A percentile compares a stretch with the other conserved stretches of the same genome.
Evolutionary conservation across 805 yeast species (phyloP).

Genomic region (Kazachstania kunashirensis): DNA sequence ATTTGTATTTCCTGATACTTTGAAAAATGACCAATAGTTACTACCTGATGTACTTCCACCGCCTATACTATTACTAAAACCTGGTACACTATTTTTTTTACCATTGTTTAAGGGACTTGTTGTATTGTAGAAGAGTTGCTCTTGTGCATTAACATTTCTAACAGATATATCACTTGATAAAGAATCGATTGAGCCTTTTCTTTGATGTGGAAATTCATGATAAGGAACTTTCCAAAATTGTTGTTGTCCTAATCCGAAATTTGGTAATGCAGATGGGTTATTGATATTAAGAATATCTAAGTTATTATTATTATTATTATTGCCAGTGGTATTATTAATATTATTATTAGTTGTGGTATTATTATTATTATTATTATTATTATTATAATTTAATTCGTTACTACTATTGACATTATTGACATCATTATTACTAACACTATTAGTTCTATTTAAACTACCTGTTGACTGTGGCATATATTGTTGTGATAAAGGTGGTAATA

Average conservation of each 20-base stretch:
- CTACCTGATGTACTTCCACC: conserved; percentile 7
- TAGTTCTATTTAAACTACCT: not conserved
- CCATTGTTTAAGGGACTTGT: conserved; percentile 2
- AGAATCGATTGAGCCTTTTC: conserved; percentile 28
- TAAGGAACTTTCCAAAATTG: conserved; percentile 32
- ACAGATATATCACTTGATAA: conserved; percentile 23
- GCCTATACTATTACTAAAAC: conserved; percentile 3
- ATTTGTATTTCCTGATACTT: conserved; percentile 7
- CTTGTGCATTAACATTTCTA: conserved; percentile 14
- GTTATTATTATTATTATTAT: not conserved
- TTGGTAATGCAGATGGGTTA: not conserved
- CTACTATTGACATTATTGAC: no score
- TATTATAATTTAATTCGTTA: not conserved
- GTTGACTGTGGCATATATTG: conserved; percentile 20
- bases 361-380: not conserved
- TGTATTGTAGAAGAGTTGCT: conserved; percentile 14
- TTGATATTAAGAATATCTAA: not conserved
- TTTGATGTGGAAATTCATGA: conserved; percentile 25
- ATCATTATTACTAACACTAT: not conserved
- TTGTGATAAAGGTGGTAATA: conserved; percentile 27
- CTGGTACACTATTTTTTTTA: not conserved
- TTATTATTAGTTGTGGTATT: not conserved
- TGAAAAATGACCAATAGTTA: conserved; percentile 19
- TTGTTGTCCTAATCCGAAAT: conserved; percentile 17
- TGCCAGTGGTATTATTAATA: not conserved